These are phyloP conservation scores for Aspergillus fructus DNA, from an alignment of 2,329 filamentous ascomycete genomes.

Conservation along the genomic window DNA sequence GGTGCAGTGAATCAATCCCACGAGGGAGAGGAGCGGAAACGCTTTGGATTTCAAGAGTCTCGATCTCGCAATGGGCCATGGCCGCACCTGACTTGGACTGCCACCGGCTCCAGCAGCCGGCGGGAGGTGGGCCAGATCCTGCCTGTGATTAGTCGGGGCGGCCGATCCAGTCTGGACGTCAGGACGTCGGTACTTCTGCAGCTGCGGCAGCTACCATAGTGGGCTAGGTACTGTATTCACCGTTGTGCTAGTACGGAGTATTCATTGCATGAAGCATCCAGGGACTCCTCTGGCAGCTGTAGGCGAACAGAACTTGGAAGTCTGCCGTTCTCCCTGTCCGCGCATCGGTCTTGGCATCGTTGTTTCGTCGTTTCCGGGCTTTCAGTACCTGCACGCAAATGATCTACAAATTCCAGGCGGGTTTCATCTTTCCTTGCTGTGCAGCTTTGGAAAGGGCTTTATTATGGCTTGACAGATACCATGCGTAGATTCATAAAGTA, in stretches of 20 bases:
- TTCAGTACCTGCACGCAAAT: too few species aligned
- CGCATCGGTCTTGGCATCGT: too few species aligned
- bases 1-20: conserved; percentile 2
- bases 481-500: background rate
- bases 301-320: too few species aligned
- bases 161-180: background rate
- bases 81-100: too few species aligned
- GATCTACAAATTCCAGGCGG: background rate
- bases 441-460: background rate
- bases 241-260: too few species aligned
- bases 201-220: too few species aligned
- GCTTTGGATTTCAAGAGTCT: conserved; percentile 9
- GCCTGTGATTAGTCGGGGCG: background rate
- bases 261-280: too few species aligned
- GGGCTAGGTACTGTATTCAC: too few species aligned
- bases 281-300: too few species aligned
- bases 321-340: too few species aligned
- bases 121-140: background rate
- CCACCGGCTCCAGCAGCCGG: background rate
- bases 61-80: background rate
- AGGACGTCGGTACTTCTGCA: too few species aligned
- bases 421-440: background rate
- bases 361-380: too few species aligned
- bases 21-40: conserved; percentile 3
- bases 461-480: background rate